These are phyloP conservation scores for Lathyrus tuberosus DNA, from an alignment of 306 rosid species.

Conservation along the genomic window DNA sequence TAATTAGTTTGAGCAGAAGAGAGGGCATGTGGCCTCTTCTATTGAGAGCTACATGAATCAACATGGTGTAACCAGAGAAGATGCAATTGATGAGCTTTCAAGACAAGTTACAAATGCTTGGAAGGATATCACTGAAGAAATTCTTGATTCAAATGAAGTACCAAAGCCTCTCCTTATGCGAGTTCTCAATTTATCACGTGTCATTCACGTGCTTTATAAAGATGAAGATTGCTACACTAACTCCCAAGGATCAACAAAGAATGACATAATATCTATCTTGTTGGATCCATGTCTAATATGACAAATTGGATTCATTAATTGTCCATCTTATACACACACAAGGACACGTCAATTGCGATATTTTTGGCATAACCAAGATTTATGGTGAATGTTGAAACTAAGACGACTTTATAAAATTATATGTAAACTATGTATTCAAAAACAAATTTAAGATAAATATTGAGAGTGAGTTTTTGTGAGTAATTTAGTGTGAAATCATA, in stretches of 20 bases:
- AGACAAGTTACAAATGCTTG: constrained; percentile 7
- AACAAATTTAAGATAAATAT: no score
- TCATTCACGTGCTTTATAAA: constrained; percentile 13
- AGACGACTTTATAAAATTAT: no score
- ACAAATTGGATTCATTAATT: not conserved
- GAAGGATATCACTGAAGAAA: constrained; percentile 26
- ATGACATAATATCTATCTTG: not conserved
- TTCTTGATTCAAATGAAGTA: not conserved
- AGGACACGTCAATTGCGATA: no score
- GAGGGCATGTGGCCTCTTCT: constrained; percentile 35
- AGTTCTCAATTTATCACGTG: not conserved
- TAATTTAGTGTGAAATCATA: no score
- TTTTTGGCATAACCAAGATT: no score
- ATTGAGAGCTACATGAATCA: constrained; percentile 34
- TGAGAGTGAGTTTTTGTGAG: no score
- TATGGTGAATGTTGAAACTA: no score
- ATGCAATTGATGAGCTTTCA: not conserved
- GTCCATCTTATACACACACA: no score
- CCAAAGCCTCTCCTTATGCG: constrained; percentile 1
- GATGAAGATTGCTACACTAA: constrained; percentile 31
- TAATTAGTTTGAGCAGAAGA: constrained; percentile 19
- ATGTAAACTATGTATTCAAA: no score
- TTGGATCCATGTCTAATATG: constrained; percentile 1
- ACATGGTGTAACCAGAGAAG: constrained; percentile 10
- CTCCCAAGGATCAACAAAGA: not conserved